Base-by-base conservation (phyloP, 768 basidiomycete species). In the Lactifluus piperatus region DNA sequence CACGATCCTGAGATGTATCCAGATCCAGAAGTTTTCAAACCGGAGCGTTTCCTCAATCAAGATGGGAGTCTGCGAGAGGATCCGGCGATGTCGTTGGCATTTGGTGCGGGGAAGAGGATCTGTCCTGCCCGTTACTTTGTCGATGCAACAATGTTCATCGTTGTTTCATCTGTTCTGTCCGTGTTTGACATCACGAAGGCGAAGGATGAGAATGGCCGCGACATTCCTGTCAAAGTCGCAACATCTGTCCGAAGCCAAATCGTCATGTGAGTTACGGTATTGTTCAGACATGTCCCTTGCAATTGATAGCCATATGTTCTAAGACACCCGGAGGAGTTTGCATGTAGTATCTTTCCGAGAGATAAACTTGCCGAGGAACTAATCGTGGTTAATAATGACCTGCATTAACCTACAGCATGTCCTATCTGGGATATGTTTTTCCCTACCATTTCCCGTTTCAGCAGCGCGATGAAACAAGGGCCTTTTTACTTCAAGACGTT, bases 91-190 rank as follows among this genome's bases (percentile, higher is more conserved):
- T 1, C 32, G 9, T 5, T 50, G 4, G 58, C 39, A 5, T 62
- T 59, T n/a, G 62, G 62, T 2, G 26, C 20, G 16, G 62, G 62
- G 18, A 62, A 45, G 43, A 27, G 62, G 37, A 58, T 62, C 51
- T 67, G 67, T 43, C 64, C 66, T 0, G 67, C 66, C 10, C 64
- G 64, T 22, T 58, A 65, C 24, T 41, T 67, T n/a, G 67, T 58
- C 0, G 67, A 68, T 14, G 39, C 57, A 20, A 62, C 54, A 3
- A 44, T 68, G 2, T 68, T 60, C 45, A 45, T 68, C 8, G 41
- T 62, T 18, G 36, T 51, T 0, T 62, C 32, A 34, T 48, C 64
- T 2, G 34, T 64, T 10, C 26, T 64, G 24, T 53, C 63, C 1
- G 39, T 55, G 5, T 64, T 64, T 32, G 30, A 51, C 16, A n/a